Evolutionary conservation across 202 grass and related monocot species (phyloP), one percentile per base, ranked within the genome.

Genomic region (Panicum virgatum): DNA sequence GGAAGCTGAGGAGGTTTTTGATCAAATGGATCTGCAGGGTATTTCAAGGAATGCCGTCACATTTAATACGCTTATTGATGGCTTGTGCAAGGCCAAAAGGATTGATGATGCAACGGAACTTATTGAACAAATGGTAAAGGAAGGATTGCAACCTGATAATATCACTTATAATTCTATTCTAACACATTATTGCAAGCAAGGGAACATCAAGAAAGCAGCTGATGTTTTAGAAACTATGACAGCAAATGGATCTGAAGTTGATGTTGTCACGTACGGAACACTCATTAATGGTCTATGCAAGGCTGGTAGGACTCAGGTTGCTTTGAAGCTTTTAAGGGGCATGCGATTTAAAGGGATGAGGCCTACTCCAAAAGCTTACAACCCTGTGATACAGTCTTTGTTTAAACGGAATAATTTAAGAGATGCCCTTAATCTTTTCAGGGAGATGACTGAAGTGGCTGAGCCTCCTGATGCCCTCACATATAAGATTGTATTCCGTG

Each of bases 101-200:
- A 91, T 94, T 68, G 88, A 94, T 50, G 92, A 94, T 73, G 94
- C 92, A 65, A 87, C 76, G 27, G 83, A 92, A 45, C 84, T 97
- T 67, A 86, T 94, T 74, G 78, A 89, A 69, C 88, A 97, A 78
- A 94, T 97, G 92, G 69, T 81, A 61, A 72, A 71, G 53, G 88
- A 94, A 68, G 88, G 92, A 64, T 75, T 97, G 79, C 83, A 87
- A 82, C 90, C 94, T 50, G 82, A 92, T 82, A 92, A 89, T 78
- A 86, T 94, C 83, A 94, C 94, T 43, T 97, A 92, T 46, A 97
- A 92, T 78, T 91, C 90, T 42, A 84, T 94, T 83, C 90, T 97
- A 42, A 89, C 80, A 59, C 89, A 97, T 85, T 92, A 97, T 76
- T 94, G 94, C 88, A 94, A 85, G 70, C 81, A 94, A 85, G 94